Evolutionary conservation across 2,329 filamentous ascomycete species (phyloP).

Genomic region (Trichoderma guizhouense): DNA sequence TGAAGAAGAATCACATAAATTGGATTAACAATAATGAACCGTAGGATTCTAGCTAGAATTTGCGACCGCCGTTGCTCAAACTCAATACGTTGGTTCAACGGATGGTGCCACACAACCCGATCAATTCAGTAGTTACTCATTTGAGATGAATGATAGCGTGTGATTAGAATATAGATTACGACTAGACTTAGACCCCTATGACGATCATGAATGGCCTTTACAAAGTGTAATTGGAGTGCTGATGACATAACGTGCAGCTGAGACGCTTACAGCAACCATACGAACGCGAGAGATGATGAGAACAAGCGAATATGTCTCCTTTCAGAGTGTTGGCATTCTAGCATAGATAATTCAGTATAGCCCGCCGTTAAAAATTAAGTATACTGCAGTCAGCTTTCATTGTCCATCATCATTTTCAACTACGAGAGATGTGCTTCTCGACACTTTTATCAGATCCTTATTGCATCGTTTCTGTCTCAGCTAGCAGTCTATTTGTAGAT

Average conservation of each 20-base stretch:
- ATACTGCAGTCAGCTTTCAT: neutral
- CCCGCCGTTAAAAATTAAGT: neutral
- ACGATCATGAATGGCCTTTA: no score
- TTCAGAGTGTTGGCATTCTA: neutral
- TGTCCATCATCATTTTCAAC: neutral
- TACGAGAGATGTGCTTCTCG: neutral
- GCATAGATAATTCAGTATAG: neutral
- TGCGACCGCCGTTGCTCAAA: neutral
- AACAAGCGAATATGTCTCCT: neutral
- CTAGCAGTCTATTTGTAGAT: neutral
- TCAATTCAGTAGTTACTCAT: no score
- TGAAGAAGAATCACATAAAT: neutral
- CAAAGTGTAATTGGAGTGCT: no score
- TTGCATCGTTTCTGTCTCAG: neutral
- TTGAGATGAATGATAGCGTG: no score
- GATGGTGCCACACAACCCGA: no score
- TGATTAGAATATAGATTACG: no score
- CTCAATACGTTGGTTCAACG: neutral
- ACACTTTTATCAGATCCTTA: neutral
- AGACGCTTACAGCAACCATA: neutral
- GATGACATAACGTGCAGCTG: no score
- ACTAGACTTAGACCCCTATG: no score
- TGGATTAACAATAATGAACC: neutral
- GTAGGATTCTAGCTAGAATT: neutral
- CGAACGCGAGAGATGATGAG: neutral